Percentiles rank a stretch among this genome's conserved stretches.
phyloP scores from a whole-genome alignment of 192 early-diverging fungal genomes.

The Dissophora globulifera region DNA sequence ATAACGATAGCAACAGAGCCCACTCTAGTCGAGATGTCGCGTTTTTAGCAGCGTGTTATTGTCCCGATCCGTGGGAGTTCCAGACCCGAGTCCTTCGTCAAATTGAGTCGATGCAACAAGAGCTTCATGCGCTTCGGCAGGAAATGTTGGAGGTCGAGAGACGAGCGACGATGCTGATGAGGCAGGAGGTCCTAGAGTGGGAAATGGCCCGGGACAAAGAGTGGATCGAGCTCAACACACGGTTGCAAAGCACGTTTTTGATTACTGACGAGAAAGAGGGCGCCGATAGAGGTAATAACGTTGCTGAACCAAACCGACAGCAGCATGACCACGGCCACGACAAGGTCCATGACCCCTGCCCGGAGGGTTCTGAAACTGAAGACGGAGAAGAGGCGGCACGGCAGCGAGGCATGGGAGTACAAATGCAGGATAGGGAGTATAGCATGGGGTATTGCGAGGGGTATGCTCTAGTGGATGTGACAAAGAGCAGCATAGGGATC shows the following conservation, averaged over 20 bases:
- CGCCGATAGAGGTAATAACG: no score
- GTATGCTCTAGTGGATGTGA: no score
- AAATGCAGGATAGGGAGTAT: no score
- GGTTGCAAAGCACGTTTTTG: background rate
- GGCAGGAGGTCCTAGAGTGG: conserved; percentile 18
- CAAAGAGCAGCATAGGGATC: no score
- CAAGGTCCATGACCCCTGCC: no score
- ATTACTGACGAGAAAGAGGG: background rate
- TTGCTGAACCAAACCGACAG: no score
- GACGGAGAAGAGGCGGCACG: no score
- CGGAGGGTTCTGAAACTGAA: no score
- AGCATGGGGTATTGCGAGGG: no score
- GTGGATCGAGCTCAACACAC: conserved; percentile 11
- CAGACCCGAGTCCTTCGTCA: conserved; percentile 20
- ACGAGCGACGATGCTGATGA: conserved; percentile 5
- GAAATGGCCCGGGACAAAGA: conserved; percentile 12
- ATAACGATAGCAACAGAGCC: no score
- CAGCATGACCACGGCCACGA: no score
- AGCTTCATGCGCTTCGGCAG: conserved; percentile 9
- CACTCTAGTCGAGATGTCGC: background rate
- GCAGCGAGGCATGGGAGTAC: no score
- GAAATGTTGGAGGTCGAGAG: conserved; percentile 25
- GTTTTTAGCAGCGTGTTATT: conserved; percentile 13
- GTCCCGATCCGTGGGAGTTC: conserved; percentile 29
- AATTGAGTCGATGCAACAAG: conserved; percentile 17